These are phyloP conservation scores for Acacia melanoxylon DNA, from an alignment of 306 rosid species.

Conservation along the genomic window DNA sequence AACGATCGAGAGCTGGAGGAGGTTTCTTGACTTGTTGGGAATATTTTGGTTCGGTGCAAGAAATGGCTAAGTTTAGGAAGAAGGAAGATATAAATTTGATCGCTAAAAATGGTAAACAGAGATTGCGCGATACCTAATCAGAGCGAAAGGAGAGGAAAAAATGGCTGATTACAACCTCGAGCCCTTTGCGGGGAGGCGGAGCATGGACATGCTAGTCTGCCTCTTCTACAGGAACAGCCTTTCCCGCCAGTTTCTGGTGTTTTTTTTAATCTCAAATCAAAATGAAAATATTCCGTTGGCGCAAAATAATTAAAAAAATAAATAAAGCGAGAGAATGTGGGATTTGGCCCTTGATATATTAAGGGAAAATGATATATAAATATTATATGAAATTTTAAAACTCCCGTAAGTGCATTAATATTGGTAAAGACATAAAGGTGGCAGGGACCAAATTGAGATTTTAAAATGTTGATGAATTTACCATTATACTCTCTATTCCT, in stretches of 20 bases:
- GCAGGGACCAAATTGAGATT: no score
- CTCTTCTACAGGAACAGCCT: neutral
- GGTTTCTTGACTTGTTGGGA: neutral
- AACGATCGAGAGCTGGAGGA: neutral
- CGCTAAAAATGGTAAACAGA: constrained; percentile 2
- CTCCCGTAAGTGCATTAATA: no score
- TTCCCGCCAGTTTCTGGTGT: neutral
- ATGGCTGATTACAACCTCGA: constrained; percentile 32
- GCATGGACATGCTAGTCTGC: neutral
- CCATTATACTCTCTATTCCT: no score
- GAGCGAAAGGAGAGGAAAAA: constrained; percentile 43
- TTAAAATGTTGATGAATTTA: no score
- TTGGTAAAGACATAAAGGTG: no score
- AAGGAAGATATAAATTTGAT: constrained; percentile 16
- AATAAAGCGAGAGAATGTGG: no score
- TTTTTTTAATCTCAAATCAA: no score
- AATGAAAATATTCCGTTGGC: no score
- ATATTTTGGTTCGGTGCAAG: neutral
- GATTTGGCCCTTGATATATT: no score
- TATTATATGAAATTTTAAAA: no score
- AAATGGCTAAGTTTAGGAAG: constrained; percentile 39
- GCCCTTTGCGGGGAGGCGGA: constrained; percentile 20
- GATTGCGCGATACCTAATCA: constrained; percentile 25
- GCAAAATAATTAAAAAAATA: fast-evolving
- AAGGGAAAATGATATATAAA: no score